Evolutionary conservation across 176 grass and related monocot species (phyloP).

Genomic region (Luzula sylvatica): DNA sequence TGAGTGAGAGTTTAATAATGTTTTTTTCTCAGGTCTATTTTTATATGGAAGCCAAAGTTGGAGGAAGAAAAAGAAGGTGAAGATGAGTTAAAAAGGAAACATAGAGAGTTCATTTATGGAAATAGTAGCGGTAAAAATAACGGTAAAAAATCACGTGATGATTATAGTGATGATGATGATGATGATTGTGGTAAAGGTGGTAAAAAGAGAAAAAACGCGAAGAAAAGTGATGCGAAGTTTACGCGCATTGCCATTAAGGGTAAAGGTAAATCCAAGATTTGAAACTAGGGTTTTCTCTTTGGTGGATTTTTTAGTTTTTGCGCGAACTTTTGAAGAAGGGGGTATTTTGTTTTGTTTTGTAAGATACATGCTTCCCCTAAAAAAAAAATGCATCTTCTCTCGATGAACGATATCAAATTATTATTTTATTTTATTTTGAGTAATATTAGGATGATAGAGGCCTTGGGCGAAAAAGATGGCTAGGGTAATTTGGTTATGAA

Average conservation of each 20-base stretch:
- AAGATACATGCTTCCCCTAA: too few species aligned
- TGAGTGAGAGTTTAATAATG: too few species aligned
- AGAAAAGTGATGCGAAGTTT: conserved; percentile 33
- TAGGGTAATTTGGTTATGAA: too few species aligned
- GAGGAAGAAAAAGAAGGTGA: conserved; percentile 23
- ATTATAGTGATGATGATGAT: conserved; percentile 45
- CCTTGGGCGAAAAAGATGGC: too few species aligned
- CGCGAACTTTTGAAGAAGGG: too few species aligned
- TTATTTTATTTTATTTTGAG: too few species aligned
- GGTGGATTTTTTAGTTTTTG: too few species aligned
- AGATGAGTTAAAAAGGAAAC: conserved; percentile 35
- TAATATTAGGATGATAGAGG: too few species aligned
- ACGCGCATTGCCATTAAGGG: conserved; percentile 30
- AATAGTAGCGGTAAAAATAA: conserved; percentile 39
- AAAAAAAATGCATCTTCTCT: too few species aligned
- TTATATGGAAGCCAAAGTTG: conserved; percentile 76
- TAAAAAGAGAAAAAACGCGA: conserved; percentile 40
- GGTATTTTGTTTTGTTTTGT: too few species aligned
- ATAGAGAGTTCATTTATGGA: conserved; percentile 57
- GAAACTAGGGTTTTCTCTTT: too few species aligned
- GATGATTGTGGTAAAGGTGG: conserved; percentile 27
- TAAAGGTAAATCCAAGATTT: conserved; percentile 43
- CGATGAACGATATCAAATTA: too few species aligned
- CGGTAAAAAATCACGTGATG: conserved; percentile 29
- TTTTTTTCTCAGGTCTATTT: conserved; percentile 47